Evolutionary conservation across 441 rosid species (phyloP), one percentile per base, ranked within the genome.

Genomic region (Mallotus repandus): DNA sequence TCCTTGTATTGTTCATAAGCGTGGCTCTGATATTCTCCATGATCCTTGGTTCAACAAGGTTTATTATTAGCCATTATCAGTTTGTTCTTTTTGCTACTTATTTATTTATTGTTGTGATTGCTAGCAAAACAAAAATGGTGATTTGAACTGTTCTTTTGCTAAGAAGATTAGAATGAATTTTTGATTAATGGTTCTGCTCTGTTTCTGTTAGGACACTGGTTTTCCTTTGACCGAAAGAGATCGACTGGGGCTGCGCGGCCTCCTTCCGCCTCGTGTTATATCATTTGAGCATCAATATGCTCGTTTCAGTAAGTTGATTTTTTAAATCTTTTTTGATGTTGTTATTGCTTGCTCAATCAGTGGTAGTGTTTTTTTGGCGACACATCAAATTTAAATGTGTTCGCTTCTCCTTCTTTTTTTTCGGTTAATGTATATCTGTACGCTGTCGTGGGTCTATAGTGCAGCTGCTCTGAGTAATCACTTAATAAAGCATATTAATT

Each of bases 1-100:
- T 62, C 97, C 99, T 14, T 96, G 90, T 77, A 96, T 96, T 29
- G 89, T 93, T 38, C 97, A 90, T 82, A 96, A 96, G 79, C 98
- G 99, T 74, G 99, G 99, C 50, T 86, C 97, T 18, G 99, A 96
- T 83, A 93, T 96, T 74, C 99, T 96, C 80, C 98, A 96, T 75
- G 99, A 96, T 91, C 98, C 99, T 13, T 96, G 98, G 99, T 91
- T 88, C 86, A 96, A 96, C 58, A 96, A 96, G 98, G 99, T 96
- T 8, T 18, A 48, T 35, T 7, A 2, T 25, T 48, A 14, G 49
- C 49, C 49, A 45, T 45, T 13, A 5, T 66, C 21, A 5, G 4
- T 56, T 49, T 18, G 53, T 22, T 38, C 3, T 35, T 59, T 1
- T 19, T 13, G 16, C 56, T 38, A 38, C 41, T 38, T 38, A 38